A percentile compares a stretch with the other conserved stretches of the same genome.
phyloP scores from a whole-genome alignment of 805 yeast species.

The Teunomyces atbi region DNA sequence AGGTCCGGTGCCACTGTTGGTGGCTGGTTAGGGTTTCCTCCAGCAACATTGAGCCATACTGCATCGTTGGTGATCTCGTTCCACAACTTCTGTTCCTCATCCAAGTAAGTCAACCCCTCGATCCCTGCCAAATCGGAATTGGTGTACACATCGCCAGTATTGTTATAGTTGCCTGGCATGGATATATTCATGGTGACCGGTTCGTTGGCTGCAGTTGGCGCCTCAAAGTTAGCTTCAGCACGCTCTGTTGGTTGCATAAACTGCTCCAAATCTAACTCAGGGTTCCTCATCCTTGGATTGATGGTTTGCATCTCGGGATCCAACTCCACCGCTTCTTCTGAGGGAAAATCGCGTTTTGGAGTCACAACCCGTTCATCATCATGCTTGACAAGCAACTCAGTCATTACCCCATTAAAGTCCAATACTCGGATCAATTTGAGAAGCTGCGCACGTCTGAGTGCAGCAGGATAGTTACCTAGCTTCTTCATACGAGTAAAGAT shows the following conservation, averaged over 20 bases:
- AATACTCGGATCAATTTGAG: conserved; percentile 61
- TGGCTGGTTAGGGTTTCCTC: conserved; percentile 20
- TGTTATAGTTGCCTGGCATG: conserved; percentile 3
- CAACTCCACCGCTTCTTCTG: not conserved
- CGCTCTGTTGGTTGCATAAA: not conserved
- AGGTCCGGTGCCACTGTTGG: conserved; percentile 7
- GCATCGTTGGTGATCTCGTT: conserved; percentile 76
- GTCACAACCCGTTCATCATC: conserved; percentile 41
- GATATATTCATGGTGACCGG: conserved; percentile 16
- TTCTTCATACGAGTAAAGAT: conserved; percentile 74
- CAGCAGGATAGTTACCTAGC: conserved; percentile 79
- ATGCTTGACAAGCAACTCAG: conserved; percentile 54
- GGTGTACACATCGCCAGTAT: conserved; percentile 29
- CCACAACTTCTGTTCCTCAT: conserved; percentile 60
- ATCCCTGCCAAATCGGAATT: conserved; percentile 40
- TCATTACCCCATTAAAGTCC: conserved; percentile 68
- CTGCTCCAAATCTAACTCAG: conserved; percentile 4
- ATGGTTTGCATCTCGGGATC: not conserved
- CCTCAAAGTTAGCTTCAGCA: not conserved
- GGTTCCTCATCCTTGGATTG: not conserved
- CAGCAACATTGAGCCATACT: conserved; percentile 56
- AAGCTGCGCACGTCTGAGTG: conserved; percentile 67
- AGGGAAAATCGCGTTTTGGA: not conserved
- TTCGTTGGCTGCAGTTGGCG: conserved; percentile 19
- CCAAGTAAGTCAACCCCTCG: conserved; percentile 41